phyloP scores from a whole-genome alignment of 345 rosid species.

The Mallotus nudiflorus region DNA sequence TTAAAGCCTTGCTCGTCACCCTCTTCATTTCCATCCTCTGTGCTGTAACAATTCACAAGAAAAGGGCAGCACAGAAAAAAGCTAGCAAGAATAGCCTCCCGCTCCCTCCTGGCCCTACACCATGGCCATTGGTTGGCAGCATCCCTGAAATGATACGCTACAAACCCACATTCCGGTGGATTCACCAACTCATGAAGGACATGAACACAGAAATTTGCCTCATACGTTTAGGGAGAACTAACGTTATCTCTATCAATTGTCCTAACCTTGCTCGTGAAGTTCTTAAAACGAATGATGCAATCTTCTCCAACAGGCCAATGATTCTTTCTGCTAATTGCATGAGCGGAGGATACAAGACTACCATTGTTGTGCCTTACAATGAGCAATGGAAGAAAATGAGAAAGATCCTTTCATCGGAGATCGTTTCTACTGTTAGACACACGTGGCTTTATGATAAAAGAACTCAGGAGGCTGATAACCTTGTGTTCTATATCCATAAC shows the following conservation, averaged over 20 bases:
- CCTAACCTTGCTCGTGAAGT: no score
- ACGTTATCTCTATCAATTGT: no score
- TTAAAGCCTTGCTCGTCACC: neutral
- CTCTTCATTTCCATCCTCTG: neutral
- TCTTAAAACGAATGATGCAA: no score
- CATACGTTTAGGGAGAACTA: no score
- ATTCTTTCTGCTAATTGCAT: neutral
- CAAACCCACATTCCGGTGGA: neutral
- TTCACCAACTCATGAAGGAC: no score
- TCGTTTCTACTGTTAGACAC: constrained; percentile 23
- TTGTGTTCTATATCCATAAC: constrained; percentile 36
- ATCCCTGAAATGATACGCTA: neutral
- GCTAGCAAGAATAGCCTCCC: no score
- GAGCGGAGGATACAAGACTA: constrained; percentile 23
- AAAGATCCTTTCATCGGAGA: no score
- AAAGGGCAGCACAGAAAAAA: neutral
- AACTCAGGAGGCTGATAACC: constrained; percentile 49
- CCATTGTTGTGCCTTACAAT: constrained; percentile 18
- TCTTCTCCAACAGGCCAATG: constrained; percentile 33
- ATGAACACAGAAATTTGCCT: no score
- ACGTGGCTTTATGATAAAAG: constrained; percentile 34
- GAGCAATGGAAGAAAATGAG: no score
- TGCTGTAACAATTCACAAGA: neutral
- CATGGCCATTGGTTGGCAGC: constrained; percentile 3
- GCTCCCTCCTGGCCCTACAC: no score